A percentile compares a stretch with the other conserved stretches of the same genome.
phyloP scores from a whole-genome alignment of 768 basidiomycete species.

The Thelephora aurantiotincta region DNA sequence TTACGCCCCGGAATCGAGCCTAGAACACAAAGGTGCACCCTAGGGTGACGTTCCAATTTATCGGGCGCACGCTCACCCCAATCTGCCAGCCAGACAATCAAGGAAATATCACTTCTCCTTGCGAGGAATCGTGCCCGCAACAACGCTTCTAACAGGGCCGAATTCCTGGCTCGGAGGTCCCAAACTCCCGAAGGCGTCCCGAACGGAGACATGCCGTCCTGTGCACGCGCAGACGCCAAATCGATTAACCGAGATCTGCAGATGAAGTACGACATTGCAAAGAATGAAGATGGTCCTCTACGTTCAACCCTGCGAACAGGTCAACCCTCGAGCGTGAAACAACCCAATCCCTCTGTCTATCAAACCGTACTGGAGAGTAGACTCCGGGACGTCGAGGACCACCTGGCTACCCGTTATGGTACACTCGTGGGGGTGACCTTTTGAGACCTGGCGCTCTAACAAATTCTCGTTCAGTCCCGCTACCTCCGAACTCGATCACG shows the following conservation, averaged over 20 bases:
- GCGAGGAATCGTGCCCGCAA: constrained; percentile 59
- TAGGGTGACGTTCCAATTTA: background rate
- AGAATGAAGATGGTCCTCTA: constrained; percentile 68
- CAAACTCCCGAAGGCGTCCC: constrained; percentile 16
- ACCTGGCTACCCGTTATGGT: constrained; percentile 69
- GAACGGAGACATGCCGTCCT: constrained; percentile 29
- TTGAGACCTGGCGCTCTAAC: background rate
- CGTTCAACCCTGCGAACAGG: constrained; percentile 36
- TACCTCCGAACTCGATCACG: constrained; percentile 48
- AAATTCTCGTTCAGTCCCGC: constrained; percentile 37
- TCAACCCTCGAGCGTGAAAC: background rate
- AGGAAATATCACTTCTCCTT: constrained; percentile 57
- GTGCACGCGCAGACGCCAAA: constrained; percentile 65
- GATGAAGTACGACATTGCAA: constrained; percentile 82
- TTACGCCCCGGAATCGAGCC: constrained; percentile 30
- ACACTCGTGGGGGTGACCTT: background rate
- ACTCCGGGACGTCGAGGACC: constrained; percentile 51
- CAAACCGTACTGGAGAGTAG: constrained; percentile 55
- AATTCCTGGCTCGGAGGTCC: constrained; percentile 45
- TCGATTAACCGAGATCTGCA: constrained; percentile 58
- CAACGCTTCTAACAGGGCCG: constrained; percentile 61
- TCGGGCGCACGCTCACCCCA: constrained; percentile 1
- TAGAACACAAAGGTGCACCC: constrained; percentile 44
- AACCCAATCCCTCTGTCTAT: background rate
- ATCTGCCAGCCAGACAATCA: constrained; percentile 37